Evolutionary conservation across 345 rosid genomes (phyloP), one percentile per base, ranked within the genome.

Genomic region (Arabidopsis arenosa): DNA sequence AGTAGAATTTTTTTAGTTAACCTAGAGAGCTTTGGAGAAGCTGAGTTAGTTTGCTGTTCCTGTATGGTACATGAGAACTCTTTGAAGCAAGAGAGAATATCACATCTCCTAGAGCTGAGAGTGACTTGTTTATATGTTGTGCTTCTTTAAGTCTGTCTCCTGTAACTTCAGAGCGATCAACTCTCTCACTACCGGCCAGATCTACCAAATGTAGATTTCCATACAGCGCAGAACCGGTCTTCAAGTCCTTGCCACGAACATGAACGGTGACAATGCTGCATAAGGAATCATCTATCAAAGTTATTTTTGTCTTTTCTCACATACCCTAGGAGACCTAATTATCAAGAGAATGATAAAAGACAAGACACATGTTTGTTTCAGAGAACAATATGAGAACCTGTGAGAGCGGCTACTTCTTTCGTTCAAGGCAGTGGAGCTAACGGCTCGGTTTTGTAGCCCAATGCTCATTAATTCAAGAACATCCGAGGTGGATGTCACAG

Each of bases 21-120:
- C 80, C 96, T 79, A 95, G 81, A 49, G 99, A 89, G 77, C 89
- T 96, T 80, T 95, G 99, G 79, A 95, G 84, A 36, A 95, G 91
- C 64, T 88, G 99, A 1, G 97, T 95, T 70, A 95, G 96, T 74
- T 95, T 95, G 97, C 99, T 95, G 82, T 95, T 95, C 53, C 97
- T 76, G 79, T 94, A 94, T 23, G 98, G 98, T 68, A 94, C 76
- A 81, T 94, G 90, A 73, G 97, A 83, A 47, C 83, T 92, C 85
- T 84, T 95, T 60, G 88, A 93, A 21, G 99, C 93, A 83, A 95
- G 85, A 63, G 99, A 93, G 40, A 92, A 80, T 73, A 95, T 88
- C 28, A 92, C 97, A 84, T 95, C 99, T 84, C 93, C 98, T 17
- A 94, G 82, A 82, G 96, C 85, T 73, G 97, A 94, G 54, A 94